Evolutionary conservation across 257 asterid genomes (phyloP).

Genomic region (Solanum sitiens): DNA sequence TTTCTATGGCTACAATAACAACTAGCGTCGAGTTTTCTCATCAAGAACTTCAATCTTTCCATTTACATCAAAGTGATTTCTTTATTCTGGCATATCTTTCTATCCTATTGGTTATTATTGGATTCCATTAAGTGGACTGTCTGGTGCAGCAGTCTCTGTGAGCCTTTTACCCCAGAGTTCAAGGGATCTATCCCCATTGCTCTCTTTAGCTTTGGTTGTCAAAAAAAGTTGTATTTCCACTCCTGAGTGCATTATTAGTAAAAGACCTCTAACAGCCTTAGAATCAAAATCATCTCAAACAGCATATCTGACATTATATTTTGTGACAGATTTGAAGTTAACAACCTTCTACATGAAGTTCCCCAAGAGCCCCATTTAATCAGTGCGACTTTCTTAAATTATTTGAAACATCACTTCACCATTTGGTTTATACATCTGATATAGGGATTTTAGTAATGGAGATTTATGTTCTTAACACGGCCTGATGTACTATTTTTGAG

Average conservation of each 20-base stretch:
- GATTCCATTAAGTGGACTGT: not conserved
- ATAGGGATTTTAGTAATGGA: not conserved
- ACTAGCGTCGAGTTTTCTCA: not conserved
- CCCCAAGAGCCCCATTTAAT: not conserved
- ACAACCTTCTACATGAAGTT: not conserved
- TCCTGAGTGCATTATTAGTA: not conserved
- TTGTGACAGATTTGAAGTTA: not conserved
- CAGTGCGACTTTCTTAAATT: not conserved
- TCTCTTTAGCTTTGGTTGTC: not conserved
- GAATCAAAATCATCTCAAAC: not conserved
- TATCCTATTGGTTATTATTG: not conserved
- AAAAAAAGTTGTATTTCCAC: not conserved
- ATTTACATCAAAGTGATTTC: not conserved
- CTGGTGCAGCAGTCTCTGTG: not conserved
- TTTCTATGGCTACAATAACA: not conserved
- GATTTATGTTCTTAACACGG: not conserved
- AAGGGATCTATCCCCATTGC: not conserved
- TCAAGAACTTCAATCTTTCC: not conserved
- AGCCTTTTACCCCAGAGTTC: not conserved
- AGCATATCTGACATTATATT: not conserved
- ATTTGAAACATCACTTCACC: not conserved
- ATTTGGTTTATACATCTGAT: not conserved
- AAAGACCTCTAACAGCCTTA: not conserved
- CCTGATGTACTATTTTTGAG: not conserved
- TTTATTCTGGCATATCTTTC: not conserved